Percentiles rank a stretch among this genome's conserved stretches.
phyloP scores from a whole-genome alignment of 2,329 filamentous ascomycete genomes.

The Apiospora malaysiana region DNA sequence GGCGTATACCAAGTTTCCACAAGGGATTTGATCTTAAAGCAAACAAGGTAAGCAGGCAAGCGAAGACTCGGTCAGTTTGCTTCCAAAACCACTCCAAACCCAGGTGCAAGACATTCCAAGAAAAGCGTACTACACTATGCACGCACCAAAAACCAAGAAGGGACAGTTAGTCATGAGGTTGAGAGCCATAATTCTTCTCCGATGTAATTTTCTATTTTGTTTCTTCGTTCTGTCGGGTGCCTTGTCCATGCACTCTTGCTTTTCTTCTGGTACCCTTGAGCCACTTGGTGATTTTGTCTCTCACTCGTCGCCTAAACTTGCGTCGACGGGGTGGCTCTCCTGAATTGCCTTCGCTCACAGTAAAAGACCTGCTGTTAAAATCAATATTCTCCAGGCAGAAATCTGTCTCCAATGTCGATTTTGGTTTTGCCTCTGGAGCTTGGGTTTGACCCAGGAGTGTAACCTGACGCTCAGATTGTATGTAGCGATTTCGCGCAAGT shows the following conservation, averaged over 20 bases:
- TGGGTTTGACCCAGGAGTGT: not conserved
- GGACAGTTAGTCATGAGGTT: not conserved
- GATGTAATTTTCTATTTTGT: not conserved
- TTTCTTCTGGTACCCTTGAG: conserved; percentile 34
- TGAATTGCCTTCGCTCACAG: conserved; percentile 22
- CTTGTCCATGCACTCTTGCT: conserved; percentile 31
- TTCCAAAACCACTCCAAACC: not conserved
- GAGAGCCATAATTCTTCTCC: not conserved
- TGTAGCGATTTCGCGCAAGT: not conserved
- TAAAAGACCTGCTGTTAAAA: conserved; percentile 23
- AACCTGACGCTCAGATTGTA: conserved; percentile 13
- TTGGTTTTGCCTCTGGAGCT: conserved; percentile 7
- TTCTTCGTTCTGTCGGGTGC: conserved; percentile 22
- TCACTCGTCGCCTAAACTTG: conserved; percentile 34
- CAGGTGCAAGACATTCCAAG: conserved; percentile 19
- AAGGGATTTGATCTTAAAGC: not conserved
- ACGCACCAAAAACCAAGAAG: not conserved
- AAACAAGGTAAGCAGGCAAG: not conserved
- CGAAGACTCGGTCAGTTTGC: not conserved
- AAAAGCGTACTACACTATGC: not conserved
- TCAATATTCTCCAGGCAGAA: conserved; percentile 26
- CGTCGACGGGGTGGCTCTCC: conserved; percentile 24
- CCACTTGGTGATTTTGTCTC: conserved; percentile 36
- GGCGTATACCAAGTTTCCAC: conserved; percentile 1
- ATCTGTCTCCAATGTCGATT: conserved; percentile 19